These are phyloP conservation scores for Neurospora sublineolata DNA, from an alignment of 495 filamentous ascomycete species.

Conservation along the genomic window DNA sequence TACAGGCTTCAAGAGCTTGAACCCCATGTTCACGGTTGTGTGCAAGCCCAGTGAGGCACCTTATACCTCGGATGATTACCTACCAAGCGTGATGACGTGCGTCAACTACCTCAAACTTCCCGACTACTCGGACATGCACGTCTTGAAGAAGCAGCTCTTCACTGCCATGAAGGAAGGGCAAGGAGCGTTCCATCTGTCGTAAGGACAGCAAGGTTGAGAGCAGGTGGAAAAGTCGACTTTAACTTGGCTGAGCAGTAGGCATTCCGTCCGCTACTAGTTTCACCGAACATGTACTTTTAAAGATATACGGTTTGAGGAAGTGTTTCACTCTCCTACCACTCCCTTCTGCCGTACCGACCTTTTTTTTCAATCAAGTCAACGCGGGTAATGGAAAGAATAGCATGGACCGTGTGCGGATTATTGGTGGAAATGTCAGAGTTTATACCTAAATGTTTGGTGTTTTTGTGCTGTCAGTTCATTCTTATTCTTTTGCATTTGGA, in stretches of 20 bases:
- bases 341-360: neutral
- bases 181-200: conserved; percentile 96
- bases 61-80: conserved; percentile 89
- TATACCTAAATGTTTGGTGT: neutral
- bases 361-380: neutral
- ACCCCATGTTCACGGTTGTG: conserved; percentile 96
- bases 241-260: neutral
- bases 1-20: conserved; percentile 88
- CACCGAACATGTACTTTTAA: neutral
- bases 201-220: conserved; percentile 5
- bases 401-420: neutral
- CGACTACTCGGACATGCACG: conserved; percentile 75
- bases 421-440: neutral
- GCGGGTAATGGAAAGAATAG: neutral
- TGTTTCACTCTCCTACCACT: neutral
- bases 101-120: conserved; percentile 99
- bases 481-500: neutral
- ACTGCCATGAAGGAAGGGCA: conserved; percentile 95
- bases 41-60: conserved; percentile 95
- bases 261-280: neutral
- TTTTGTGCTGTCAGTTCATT: neutral
- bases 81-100: conserved; percentile 98
- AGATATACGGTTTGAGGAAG: neutral
- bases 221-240: neutral
- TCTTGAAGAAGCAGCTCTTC: conserved; percentile 62